Percentiles rank a stretch among this genome's conserved stretches.
These are phyloP conservation scores for Sugiyamaella paludigena DNA, from an alignment of 1,139 yeast genomes.

Conservation along the genomic window DNA sequence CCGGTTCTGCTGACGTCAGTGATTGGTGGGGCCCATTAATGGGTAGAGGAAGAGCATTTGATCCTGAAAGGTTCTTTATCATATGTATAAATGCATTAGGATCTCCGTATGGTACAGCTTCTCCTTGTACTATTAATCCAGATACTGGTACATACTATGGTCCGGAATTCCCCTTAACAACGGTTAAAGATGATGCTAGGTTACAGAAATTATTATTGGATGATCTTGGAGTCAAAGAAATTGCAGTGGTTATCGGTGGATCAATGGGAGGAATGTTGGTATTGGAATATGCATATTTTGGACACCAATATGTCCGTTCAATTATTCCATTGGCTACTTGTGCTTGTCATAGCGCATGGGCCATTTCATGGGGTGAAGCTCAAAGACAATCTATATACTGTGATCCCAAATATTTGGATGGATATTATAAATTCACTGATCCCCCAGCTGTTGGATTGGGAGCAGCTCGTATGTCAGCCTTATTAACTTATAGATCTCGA, in stretches of 20 bases:
- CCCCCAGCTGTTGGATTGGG: constrained; percentile 86
- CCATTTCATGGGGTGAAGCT: constrained; percentile 98
- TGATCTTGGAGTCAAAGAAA: constrained; percentile 62
- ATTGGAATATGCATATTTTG: constrained; percentile 76
- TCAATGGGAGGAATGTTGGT: constrained; percentile 99
- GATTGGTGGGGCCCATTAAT: constrained; percentile 99
- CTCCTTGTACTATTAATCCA: constrained; percentile 78
- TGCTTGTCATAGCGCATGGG: constrained; percentile 97
- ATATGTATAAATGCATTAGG: constrained; percentile 89
- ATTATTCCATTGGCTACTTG: constrained; percentile 89
- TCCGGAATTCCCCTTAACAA: constrained; percentile 90
- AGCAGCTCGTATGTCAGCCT: constrained; percentile 97
- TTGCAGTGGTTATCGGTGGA: constrained; percentile 91
- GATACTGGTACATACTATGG: constrained; percentile 77
- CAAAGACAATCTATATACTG: constrained; percentile 94
- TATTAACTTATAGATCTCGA: constrained; percentile 86
- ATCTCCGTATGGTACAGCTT: constrained; percentile 93
- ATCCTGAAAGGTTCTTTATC: constrained; percentile 80
- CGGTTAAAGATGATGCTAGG: constrained; percentile 83
- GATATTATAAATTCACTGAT: constrained; percentile 71
- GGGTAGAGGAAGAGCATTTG: constrained; percentile 85
- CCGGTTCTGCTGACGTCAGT: constrained; percentile 91
- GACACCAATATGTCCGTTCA: constrained; percentile 64
- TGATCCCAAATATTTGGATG: constrained; percentile 88
- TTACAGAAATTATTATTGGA: constrained; percentile 78